Evolutionary conservation across 768 basidiomycete genomes (phyloP).

Genomic region (Suillus luteus): DNA sequence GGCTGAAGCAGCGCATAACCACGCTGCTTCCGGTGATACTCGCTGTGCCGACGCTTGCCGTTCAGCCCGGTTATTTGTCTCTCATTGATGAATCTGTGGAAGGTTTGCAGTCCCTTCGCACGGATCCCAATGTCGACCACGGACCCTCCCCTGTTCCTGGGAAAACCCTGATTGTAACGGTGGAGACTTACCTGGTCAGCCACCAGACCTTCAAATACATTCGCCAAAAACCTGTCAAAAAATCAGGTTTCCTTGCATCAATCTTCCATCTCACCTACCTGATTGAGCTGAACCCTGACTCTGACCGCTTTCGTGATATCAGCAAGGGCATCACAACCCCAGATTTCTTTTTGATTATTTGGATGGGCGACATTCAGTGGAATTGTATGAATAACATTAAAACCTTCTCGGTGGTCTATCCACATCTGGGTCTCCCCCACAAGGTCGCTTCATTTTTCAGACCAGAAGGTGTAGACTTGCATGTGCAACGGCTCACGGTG

Average conservation of each 20-base stretch:
- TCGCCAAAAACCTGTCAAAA: neutral
- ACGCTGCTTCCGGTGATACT: neutral
- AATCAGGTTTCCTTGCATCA: neutral
- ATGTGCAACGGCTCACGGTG: neutral
- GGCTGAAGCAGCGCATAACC: neutral
- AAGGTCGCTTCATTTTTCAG: neutral
- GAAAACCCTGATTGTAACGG: neutral
- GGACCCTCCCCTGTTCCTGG: neutral
- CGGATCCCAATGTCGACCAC: no score
- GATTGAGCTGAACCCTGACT: neutral
- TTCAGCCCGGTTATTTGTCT: no score
- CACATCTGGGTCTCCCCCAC: neutral
- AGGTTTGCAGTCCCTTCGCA: no score
- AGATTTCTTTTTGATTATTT: rapidly evolving
- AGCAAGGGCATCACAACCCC: neutral
- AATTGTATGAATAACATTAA: neutral
- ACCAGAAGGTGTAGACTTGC: neutral
- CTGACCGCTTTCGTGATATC: neutral
- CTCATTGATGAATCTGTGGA: no score
- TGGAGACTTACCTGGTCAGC: neutral
- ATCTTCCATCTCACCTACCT: neutral
- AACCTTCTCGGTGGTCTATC: neutral
- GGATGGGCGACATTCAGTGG: neutral
- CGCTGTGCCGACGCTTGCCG: neutral
- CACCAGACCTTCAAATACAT: neutral